These are phyloP conservation scores for Oryza australiensis DNA, from an alignment of 176 grass and related monocot genomes.

Conservation along the genomic window DNA sequence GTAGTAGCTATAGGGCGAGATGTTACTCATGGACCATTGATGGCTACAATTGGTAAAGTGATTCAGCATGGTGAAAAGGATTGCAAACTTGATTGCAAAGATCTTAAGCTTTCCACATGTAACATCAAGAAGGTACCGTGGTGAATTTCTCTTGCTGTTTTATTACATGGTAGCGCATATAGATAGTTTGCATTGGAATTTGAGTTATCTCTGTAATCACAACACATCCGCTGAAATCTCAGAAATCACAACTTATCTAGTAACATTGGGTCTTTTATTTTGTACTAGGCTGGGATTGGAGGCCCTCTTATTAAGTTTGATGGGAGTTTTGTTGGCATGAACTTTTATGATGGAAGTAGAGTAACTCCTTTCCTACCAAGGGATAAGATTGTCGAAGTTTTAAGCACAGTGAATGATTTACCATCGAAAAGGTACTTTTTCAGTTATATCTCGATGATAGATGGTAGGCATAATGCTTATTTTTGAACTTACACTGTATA, in stretches of 20 bases:
- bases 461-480: neutral
- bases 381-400: neutral
- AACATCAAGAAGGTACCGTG: slow-evolving; percentile 29
- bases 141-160: neutral
- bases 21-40: neutral
- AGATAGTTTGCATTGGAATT: neutral
- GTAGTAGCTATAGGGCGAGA: slow-evolving; percentile 30
- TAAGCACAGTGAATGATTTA: neutral
- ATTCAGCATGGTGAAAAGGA: neutral
- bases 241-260: neutral
- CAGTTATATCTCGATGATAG: neutral
- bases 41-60: slow-evolving; percentile 22
- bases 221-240: neutral
- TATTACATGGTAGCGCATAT: neutral
- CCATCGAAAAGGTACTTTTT: slow-evolving; percentile 6
- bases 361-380: slow-evolving; percentile 24
- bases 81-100: slow-evolving; percentile 20
- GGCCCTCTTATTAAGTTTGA: slow-evolving; percentile 23
- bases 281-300: slow-evolving; percentile 24
- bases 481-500: neutral
- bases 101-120: slow-evolving; percentile 19
- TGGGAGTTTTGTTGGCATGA: slow-evolving; percentile 24
- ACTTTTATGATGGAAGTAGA: slow-evolving; percentile 14
- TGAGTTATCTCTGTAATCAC: neutral
- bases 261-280: neutral